Base-by-base conservation (phyloP, 1,139 yeast species). In the Zygosaccharomyces sapae region DNA sequence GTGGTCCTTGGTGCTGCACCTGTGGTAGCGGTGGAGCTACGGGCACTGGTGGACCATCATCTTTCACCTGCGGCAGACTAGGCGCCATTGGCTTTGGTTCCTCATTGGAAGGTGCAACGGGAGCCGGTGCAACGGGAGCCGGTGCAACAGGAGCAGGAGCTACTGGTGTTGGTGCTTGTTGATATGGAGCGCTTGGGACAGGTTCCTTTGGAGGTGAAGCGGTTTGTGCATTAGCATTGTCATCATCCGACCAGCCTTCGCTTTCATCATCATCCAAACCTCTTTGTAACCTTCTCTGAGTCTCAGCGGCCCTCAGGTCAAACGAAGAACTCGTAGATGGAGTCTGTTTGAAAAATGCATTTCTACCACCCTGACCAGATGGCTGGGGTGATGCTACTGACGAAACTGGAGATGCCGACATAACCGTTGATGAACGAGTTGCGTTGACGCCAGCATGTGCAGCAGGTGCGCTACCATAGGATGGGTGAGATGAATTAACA, bases 261-360 rank as follows among this genome's bases (percentile, higher is more conserved):
- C 73, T 76, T n/a, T 60, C 63, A 46, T 72, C 76, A 35, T 52
- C 58, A 31, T 48, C 54, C 42, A 75, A 61, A 3, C 88, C 87
- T 62, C 86, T 71, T 63, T 82, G 88, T 5, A 83, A 74, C 16
- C 74, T 79, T 61, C 88, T 72, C 63, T 82, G 88, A 2, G 78
- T 80, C 43, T 77, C 82, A 5, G 82, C 77, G 51, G 80, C 80
- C 51, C 72, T 71, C 0, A 77, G 70, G 58, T 81, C 85, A 51
- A 78, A 66, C 10, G 68, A 59, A 2, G 69, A 55, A 1, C 66
- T 55, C 3, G 58, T 38, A n/a, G 58, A 44, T 8, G 50, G 41
- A 1, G 54, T 36, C 22, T 76, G 73, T 56, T 79, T 79, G 67
- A 81, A 80, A 63, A 80, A 81, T 40, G 80, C 41, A 40, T 55